Evolutionary conservation across 139 green algal genomes (phyloP), one percentile per base, ranked within the genome.

Genomic region (Prasinococcaceae sp.): DNA sequence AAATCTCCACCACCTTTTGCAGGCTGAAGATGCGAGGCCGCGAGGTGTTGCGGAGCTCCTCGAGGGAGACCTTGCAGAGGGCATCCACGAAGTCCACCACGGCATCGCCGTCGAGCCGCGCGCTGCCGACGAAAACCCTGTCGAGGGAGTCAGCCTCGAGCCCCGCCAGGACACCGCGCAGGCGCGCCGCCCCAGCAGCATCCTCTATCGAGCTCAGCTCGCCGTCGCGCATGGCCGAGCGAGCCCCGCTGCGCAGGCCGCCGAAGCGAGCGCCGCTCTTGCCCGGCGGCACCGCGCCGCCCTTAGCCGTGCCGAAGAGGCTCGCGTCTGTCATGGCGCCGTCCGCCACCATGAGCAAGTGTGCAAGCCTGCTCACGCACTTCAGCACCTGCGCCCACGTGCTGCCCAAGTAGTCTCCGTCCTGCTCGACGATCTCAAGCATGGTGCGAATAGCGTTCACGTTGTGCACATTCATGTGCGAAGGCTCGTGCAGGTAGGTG

Each of bases 1-100:
- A 70, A 37, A 97, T 82, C 73, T 97, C 89, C 27, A 97, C 85
- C 44, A 97, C 93, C 63, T 94, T 94, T 43, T 79, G 80, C 12
- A 96, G 73, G 39, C 50, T 72, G 72, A 92, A 97, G 6, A 97
- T 81, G 28, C 89, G 73, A 0, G 89, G 89, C 3, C 70, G 44
- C 19, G 43, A 44, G 10, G 58, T 53, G 5, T 62, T 63, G 76
- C 79, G 47, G 72, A 94, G 62, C 72, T 88, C 80, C 42, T 84
- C 80, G 3, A 55, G 22, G 4, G 61, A 69, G 23, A 76, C 66
- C 45, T 72, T 63, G 60, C 60, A 72, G 47, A 97, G 78, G 24
- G 86, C 81, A 1, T 66, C 52, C 17, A 94, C 84, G 75, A 96
- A 97, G 38, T 81, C 65, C 23, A 96, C 83, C 36, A 94, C 86